Base-by-base conservation (phyloP, 768 basidiomycete genomes). In the Termitomyces sp. region DNA sequence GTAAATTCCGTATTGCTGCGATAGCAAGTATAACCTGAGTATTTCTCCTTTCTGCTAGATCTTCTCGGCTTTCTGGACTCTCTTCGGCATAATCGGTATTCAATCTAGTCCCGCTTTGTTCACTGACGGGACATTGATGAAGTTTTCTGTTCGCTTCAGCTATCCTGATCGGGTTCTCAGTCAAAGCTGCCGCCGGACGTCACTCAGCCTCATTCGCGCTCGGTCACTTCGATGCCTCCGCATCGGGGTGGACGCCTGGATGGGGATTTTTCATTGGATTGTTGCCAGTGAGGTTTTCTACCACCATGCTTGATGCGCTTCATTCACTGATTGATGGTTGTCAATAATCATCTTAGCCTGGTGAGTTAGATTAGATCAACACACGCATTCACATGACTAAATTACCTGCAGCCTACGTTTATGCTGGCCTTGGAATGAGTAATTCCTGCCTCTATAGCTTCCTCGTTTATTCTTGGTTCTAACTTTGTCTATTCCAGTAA, bases 201-300 rank as follows among this genome's bases (percentile, higher is more conserved):
- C 79, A 77, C 51, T 75, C 85, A 13, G 82, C 78, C 0, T 71
- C 78, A 1, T 88, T 80, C 64, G 86, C 82, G 0, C 73, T 88
- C 1, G 79, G 79, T 10, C 76, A 81, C 59, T 88, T 86, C 56
- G 80, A 87, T 64, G 73, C 82, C 1, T 80, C 84, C n/a, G 69
- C 73, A n/a, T 83, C 86, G 0, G 87, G 87, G 6, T 88, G 86
- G 86, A 79, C 78, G 2, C 76, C 82, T 13, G 87, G 83, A 35
- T 88, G 85, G 85, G 77, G 84, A 0, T 88, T 87, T 66, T 88
- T 87, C 68, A 83, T 87, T 36, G 86, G 86, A 35, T 65, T 86
- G 23, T 74, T 85, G 26, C 83, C 81, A 46, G 83, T 84, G 71
- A 59, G 79, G 55, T 47, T 33, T 3, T 48, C 2, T 50, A 5